Evolutionary conservation across 768 basidiomycete species (phyloP).

Genomic region (Saitozyma sp.): DNA sequence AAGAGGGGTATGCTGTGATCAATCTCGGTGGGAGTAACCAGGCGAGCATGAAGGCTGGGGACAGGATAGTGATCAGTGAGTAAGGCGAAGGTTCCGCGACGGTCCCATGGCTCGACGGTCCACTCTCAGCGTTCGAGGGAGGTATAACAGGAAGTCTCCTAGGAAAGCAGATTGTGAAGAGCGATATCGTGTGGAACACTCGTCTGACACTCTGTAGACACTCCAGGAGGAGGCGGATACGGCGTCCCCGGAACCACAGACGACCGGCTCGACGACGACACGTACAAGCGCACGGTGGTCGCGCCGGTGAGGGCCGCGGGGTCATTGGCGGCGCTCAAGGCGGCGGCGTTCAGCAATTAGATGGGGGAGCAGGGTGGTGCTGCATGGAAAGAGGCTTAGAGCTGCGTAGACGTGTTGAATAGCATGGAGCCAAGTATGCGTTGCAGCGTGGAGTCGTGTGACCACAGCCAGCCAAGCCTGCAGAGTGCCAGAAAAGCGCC

Average conservation of each 20-base stretch:
- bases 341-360: neutral
- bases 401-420: too few relatives aligned
- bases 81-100: slow-evolving; percentile 2
- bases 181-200: too few relatives aligned
- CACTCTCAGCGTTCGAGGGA: too few relatives aligned
- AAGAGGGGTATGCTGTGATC: slow-evolving; percentile 9
- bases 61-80: slow-evolving; percentile 25
- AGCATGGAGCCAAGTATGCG: too few relatives aligned
- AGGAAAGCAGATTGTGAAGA: too few relatives aligned
- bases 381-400: too few relatives aligned
- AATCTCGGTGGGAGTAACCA: slow-evolving; percentile 23
- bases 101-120: too few relatives aligned
- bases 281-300: slow-evolving; percentile 19
- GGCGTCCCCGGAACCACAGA: slow-evolving; percentile 29
- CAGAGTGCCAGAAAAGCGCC: too few relatives aligned
- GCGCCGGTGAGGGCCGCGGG: slow-evolving; percentile 18
- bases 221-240: slow-evolving; percentile 41
- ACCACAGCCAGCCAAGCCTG: too few relatives aligned
- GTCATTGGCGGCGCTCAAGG: slow-evolving; percentile 12
- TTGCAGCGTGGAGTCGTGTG: too few relatives aligned
- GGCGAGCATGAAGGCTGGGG: slow-evolving; percentile 16
- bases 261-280: slow-evolving; percentile 23
- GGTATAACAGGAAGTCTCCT: too few relatives aligned
- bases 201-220: slow-evolving; percentile 11
- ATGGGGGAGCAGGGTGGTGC: too few relatives aligned